Base-by-base conservation (phyloP, 1,284 basidiomycete genomes). In the Fomitopsis schrenkii region DNA sequence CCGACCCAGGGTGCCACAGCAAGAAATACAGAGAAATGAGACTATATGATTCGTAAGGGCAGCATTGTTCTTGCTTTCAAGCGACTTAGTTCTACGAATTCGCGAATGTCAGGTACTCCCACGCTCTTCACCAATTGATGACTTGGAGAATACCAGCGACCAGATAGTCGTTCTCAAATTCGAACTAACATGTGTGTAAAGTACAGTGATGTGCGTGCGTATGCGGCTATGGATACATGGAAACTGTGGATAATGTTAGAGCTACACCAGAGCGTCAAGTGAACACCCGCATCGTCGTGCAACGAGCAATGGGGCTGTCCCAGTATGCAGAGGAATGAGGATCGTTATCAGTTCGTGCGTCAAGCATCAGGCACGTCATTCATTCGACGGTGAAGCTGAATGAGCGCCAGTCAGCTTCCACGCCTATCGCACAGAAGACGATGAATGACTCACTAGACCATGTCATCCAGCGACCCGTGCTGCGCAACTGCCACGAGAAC, bases 401-500 rank as follows among this genome's bases (percentile, higher is more conserved):
- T 8, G 40, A n/a, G 30, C 26, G 12, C 40, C 58, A n/a, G 59
- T 60, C 17, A 59, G 36, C 35, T 44, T 17, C 15, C 42, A 17
- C 15, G 3, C 26, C 35, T 4, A n/a, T 45, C 17, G 8, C 9
- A 38, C 46, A 30, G 30, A 30, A 14, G 6, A 38, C 35, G 54
- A 50, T 26, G 2, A 12, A 15, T n/a, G 14, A 64, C 68, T 66
- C 58, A 69, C 68, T 84, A 84, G 59, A 81, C 67, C 61, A 74
- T 73, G 67, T 85, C 83, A 66, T 84, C 83, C 12, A 82, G 66
- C 41, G 74, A 64, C 19, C 82, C 83, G 66, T 82, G 83, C 65
- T 84, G 82, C 28, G 83, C 80, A 52, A 84, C 70, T 22, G 82
- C 77, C 40, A 79, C 82, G 55, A 83, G 72, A 14, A 74, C 79